phyloP scores from a whole-genome alignment of 306 rosid species.

The Carpinus fangiana region DNA sequence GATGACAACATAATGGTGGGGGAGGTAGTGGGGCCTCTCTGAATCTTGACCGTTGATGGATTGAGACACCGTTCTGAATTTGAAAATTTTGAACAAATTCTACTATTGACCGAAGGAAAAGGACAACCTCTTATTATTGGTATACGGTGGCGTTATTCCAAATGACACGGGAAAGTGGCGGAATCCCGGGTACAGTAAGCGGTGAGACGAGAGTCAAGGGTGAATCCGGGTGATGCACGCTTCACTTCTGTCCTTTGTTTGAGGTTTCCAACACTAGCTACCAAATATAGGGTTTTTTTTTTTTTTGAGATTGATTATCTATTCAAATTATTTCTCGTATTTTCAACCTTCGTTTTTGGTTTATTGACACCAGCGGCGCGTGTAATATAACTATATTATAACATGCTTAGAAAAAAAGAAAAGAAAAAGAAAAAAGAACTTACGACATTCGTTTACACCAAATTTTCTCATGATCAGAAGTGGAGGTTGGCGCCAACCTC shows the following conservation, averaged over 20 bases:
- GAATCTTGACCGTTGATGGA: neutral
- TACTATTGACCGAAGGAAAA: neutral
- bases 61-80: neutral
- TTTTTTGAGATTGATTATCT: no score
- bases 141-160: neutral
- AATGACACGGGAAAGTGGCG: neutral
- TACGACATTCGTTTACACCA: no score
- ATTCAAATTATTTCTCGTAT: neutral
- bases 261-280: no score
- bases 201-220: no score
- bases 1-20: neutral
- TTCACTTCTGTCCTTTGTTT: no score
- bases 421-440: no score
- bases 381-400: neutral
- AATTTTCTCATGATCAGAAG: no score
- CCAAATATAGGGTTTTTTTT: no score
- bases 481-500: no score
- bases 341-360: neutral
- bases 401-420: no score
- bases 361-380: neutral
- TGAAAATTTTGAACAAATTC: neutral
- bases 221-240: no score
- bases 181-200: no score
- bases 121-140: neutral
- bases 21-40: neutral